Conservation (phyloP, 768 basidiomycete genomes). For the Scleroderma citrinum region DNA sequence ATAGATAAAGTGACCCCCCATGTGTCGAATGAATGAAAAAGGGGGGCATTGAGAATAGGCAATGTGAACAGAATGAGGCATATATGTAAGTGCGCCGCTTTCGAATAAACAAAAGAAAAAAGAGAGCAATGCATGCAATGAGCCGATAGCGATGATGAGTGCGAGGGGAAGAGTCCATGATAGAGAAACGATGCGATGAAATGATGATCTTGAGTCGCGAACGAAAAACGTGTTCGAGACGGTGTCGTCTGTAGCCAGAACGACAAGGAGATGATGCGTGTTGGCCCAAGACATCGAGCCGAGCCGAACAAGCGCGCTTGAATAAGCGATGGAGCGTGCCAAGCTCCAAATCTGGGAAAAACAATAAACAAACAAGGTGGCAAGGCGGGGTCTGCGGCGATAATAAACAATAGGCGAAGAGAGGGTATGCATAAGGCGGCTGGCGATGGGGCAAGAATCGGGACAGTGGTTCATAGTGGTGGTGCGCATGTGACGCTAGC, state of each 20-base stretch:
- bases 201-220: not conserved
- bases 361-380: constrained; percentile 13
- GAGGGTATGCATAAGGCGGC: not conserved
- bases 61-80: not conserved
- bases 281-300: not conserved
- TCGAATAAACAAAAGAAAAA: not conserved
- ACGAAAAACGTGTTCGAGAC: not conserved
- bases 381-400: constrained; percentile 8
- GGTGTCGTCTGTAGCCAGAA: not conserved
- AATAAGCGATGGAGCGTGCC: not conserved
- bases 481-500: not conserved
- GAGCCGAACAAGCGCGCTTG: not conserved
- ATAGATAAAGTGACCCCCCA: no score
- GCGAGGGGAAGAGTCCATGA: not conserved
- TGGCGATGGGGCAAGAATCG: not conserved
- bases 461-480: not conserved
- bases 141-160: not conserved
- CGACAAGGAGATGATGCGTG: not conserved
- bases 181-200: not conserved
- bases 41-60: not conserved
- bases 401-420: constrained; percentile 1
- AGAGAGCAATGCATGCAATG: not conserved
- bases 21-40: not conserved
- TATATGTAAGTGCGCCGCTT: not conserved
- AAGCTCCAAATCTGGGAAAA: constrained; percentile 20